These are phyloP conservation scores for Chaetomium sp. DNA, from an alignment of 2,329 filamentous ascomycete genomes.

Conservation along the genomic window DNA sequence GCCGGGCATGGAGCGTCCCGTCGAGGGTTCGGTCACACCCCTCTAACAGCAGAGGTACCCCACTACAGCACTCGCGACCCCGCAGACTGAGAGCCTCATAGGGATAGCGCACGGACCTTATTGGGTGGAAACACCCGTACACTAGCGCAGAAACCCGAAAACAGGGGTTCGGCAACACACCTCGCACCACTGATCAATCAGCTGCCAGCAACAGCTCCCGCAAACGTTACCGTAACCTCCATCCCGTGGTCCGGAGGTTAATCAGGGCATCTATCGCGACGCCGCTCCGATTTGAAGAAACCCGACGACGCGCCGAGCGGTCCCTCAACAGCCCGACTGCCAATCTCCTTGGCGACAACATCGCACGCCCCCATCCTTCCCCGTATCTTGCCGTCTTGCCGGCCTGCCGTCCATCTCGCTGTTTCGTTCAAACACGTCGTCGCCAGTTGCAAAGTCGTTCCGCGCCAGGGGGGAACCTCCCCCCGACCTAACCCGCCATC, in stretches of 20 bases:
- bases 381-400: neutral
- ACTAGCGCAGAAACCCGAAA: neutral
- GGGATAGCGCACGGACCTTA: conserved; percentile 1
- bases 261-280: neutral
- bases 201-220: neutral
- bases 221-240: neutral
- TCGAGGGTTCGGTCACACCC: neutral
- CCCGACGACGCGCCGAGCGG: neutral
- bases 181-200: conserved; percentile 14
- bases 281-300: conserved; percentile 11
- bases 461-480: conserved; percentile 5
- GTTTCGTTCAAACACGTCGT: neutral
- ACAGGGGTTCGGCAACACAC: conserved; percentile 1
- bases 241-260: neutral
- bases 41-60: neutral
- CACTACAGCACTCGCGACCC: neutral
- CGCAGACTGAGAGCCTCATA: conserved; percentile 6
- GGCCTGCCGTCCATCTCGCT: neutral
- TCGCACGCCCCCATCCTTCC: neutral
- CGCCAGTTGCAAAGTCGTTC: conserved; percentile 12
- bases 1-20: no score
- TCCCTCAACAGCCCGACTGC: neutral
- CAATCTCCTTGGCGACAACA: neutral
- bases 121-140: neutral
- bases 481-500: conserved; percentile 43